Percentiles rank a stretch among this genome's conserved stretches.
These are phyloP conservation scores for Silybum marianum DNA, from an alignment of 129 eudicot species.

Conservation along the genomic window DNA sequence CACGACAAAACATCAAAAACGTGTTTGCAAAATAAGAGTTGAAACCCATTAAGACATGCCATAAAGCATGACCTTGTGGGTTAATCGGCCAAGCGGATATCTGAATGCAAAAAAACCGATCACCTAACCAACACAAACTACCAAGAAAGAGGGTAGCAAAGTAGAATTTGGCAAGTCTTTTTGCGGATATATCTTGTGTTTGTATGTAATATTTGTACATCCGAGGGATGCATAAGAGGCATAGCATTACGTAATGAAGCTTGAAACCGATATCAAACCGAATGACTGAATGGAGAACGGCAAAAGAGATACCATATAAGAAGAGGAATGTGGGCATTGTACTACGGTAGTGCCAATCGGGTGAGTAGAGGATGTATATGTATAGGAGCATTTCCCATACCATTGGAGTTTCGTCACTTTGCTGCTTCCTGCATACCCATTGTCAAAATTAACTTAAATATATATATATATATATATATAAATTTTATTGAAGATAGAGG, in stretches of 20 bases:
- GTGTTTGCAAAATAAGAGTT: constrained; percentile 77
- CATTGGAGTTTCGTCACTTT: constrained; percentile 53
- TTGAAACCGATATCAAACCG: constrained; percentile 50
- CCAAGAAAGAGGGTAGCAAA: constrained; percentile 55
- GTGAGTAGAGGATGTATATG: constrained; percentile 62
- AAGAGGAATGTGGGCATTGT: constrained; percentile 63
- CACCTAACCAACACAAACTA: constrained; percentile 70
- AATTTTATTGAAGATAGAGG: neutral
- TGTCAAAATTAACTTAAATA: neutral
- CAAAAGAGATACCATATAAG: constrained; percentile 50
- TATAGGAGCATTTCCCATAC: constrained; percentile 69
- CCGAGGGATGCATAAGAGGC: constrained; percentile 53
- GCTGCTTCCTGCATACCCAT: constrained; percentile 44
- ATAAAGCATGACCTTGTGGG: constrained; percentile 91
- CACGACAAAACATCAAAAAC: constrained; percentile 89
- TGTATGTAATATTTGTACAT: constrained; percentile 56
- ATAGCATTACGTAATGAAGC: constrained; percentile 45
- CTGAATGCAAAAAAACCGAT: constrained; percentile 57
- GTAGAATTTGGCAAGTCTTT: constrained; percentile 69
- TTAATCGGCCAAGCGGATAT: constrained; percentile 68
- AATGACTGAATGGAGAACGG: constrained; percentile 40
- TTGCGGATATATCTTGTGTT: constrained; percentile 56
- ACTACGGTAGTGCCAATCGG: constrained; percentile 64
- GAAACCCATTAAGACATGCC: constrained; percentile 90
- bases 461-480: too few relatives aligned